These are phyloP conservation scores for Pseudoturritis turrita DNA, from an alignment of 345 rosid genomes.

Conservation along the genomic window DNA sequence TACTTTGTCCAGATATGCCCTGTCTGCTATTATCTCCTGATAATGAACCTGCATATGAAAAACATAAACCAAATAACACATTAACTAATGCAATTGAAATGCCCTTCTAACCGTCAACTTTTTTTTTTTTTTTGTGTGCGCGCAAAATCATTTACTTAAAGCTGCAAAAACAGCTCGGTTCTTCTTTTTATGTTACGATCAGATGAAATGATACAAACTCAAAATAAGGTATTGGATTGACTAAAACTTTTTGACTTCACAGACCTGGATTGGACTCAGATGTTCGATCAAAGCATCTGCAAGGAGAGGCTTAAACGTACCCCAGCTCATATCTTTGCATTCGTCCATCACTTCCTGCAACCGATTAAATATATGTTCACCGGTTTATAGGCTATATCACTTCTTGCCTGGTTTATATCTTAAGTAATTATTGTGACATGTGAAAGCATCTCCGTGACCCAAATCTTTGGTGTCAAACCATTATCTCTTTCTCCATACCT, in stretches of 20 bases:
- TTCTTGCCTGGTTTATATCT: neutral
- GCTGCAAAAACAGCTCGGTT: neutral
- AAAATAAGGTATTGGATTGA: neutral
- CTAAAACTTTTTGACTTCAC: neutral
- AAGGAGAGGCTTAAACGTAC: slow-evolving; percentile 63
- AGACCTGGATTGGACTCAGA: slow-evolving; percentile 87
- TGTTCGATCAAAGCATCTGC: slow-evolving; percentile 77
- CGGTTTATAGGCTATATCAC: neutral
- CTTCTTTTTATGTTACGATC: neutral
- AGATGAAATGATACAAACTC: neutral
- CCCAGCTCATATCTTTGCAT: slow-evolving; percentile 83
- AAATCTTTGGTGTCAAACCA: neutral
- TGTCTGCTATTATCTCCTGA: slow-evolving; percentile 61
- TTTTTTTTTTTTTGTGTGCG: no score
- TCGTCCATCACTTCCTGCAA: slow-evolving; percentile 73
- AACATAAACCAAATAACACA: slow-evolving; percentile 7
- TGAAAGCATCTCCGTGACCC: neutral
- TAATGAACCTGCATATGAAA: slow-evolving; percentile 50
- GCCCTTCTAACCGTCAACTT: neutral
- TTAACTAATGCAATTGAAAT: neutral
- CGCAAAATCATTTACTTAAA: neutral
- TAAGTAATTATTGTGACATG: neutral
- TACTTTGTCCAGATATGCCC: slow-evolving; percentile 55
- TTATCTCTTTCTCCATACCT: slow-evolving; percentile 35
- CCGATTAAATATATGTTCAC: neutral